Base-by-base conservation (phyloP, 768 basidiomycete genomes). In the Boletus rubroflammeus region DNA sequence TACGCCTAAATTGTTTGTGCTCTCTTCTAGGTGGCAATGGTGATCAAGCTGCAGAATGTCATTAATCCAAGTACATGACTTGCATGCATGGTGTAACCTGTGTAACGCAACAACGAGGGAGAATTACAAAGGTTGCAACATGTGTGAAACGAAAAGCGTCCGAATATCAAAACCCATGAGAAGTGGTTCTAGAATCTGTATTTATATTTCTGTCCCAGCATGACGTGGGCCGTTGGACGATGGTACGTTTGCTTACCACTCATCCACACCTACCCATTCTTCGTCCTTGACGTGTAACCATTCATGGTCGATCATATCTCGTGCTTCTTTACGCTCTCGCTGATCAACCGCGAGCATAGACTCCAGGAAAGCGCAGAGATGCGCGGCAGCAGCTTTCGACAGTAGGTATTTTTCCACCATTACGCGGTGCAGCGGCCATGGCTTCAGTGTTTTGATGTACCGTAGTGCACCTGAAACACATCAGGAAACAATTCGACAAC, bases 351-450 rank as follows among this genome's bases (percentile, higher is more conserved):
- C 73, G 57, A 93, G 78, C 91, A 91, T 91, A 28, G 89, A 88
- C 59, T 77, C 76, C 57, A 93, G 70, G 69, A 92, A 92, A 25
- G 73, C 68, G 62, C 85, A 88, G 21, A 92, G 70, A 31, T 76
- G 72, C 26, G 67, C 66, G 9, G 88, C 79, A 51, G 91, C 85
- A 14, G 68, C 62, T 35, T 80, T 78, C 10, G 79, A 72, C 69
- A 85, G 87, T 8, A 87, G 73, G 68, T 97, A 97, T 68, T 95
- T 96, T 77, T 97, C 92, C 46, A 76, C 78, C 83, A 97, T 88
- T 59, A 96, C 93, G 23, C 85, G 83, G 60, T 80, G 76, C 49
- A 96, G 75, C 10, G 93, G 86, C 89, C 90, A 91, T 3, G 83
- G 82, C 69, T 88, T 90, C 61, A 93, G 71, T 23, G 80, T 81